These are phyloP conservation scores for Boletus sensibilis DNA, from an alignment of 768 basidiomycete species.

Conservation along the genomic window DNA sequence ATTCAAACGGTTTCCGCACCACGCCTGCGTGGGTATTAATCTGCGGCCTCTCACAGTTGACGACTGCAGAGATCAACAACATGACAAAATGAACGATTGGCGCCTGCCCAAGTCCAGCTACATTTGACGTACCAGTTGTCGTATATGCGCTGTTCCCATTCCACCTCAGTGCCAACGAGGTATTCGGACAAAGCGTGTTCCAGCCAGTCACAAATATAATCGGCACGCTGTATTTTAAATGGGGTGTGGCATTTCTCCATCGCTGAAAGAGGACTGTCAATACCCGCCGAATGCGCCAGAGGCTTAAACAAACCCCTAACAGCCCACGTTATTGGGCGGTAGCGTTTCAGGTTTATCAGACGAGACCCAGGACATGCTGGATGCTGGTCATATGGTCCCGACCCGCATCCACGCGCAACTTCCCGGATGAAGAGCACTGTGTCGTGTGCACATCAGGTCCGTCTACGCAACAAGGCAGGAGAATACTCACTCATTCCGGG, in stretches of 20 bases:
- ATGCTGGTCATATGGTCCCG: constrained; percentile 25
- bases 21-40: constrained; percentile 2
- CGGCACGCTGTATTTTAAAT: constrained; percentile 37
- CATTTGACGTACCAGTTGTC: constrained; percentile 26
- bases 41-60: background rate
- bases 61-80: constrained; percentile 8
- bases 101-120: background rate
- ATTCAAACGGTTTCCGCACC: background rate
- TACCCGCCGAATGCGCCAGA: background rate
- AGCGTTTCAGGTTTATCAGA: constrained; percentile 41
- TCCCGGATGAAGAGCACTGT: constrained; percentile 34
- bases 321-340: constrained; percentile 39
- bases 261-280: constrained; percentile 28
- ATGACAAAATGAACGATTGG: background rate
- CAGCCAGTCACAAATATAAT: constrained; percentile 42
- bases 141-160: constrained; percentile 30
- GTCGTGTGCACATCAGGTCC: background rate
- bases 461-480: background rate
- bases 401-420: constrained; percentile 35
- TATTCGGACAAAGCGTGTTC: constrained; percentile 31
- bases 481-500: constrained; percentile 31
- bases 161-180: constrained; percentile 25
- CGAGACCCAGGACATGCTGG: constrained; percentile 25
- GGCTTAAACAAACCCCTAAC: constrained; percentile 37
- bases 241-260: constrained; percentile 49